Evolutionary conservation across 805 yeast genomes (phyloP), one percentile per base, ranked within the genome.

Genomic region (Cephaloascus albidus): DNA sequence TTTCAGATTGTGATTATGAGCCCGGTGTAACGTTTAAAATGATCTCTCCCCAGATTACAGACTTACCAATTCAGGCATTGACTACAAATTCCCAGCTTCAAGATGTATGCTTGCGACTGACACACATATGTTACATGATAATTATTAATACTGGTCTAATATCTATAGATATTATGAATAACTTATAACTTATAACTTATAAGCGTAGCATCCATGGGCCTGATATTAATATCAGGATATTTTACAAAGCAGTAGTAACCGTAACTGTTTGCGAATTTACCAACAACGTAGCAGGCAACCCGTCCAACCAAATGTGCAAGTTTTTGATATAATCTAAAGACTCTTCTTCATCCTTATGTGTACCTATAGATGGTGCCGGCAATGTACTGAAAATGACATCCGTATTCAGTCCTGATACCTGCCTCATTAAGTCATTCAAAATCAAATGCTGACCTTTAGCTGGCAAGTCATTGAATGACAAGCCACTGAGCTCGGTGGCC

Each of bases 221-320:
- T n/a, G n/a, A n/a, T n/a, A n/a, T n/a, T 39, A 20, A 12, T 20
- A n/a, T n/a, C n/a, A n/a, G n/a, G n/a, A n/a, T n/a, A n/a, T n/a
- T n/a, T 33, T 62, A 89, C 45, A 90, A 64, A 27, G 95, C 93
- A 4, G 97, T 89, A 0, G 98, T 90, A 2, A 90, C 98, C 0
- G 98, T 93, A 70, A 93, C 88, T 0, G 95, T 83, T 62, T 87
- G 95, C 0, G 97, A 86, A 53, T 93, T 90, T 40, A 93, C 71
- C 44, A 93, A 59, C 55, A 93, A 55, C 1, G 78, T 71, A 0
- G 97, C 96, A 0, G 96, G 96, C 32, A 93, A 61, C 3, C 75
- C 86, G 35, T 78, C 75, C 41, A 90, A 69, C 93, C 96, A 86
- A 4, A 84, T 58, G 36, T 88, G 83, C 38, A 90, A 64, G 48